Evolutionary conservation across 306 rosid species (phyloP), one percentile per base, ranked within the genome.

Genomic region (Vachellia collinsii): DNA sequence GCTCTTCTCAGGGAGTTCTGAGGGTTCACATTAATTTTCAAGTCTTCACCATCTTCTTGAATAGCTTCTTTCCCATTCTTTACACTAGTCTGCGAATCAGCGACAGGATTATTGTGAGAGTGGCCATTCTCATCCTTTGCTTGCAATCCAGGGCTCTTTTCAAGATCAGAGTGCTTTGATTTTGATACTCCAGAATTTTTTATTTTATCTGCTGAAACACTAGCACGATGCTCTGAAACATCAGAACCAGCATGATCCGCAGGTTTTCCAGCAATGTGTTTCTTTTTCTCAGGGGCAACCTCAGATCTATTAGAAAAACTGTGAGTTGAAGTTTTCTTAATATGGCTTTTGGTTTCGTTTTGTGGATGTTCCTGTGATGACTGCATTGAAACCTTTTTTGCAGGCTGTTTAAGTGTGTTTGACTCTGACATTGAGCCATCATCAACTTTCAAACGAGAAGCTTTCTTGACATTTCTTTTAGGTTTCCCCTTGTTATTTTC

Each of bases 1-100:
- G 90, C 88, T 81, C 87, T 85, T 86, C 87, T 79, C 69, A 79
- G 79, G 85, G 38, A 69, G 77, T 79, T 85, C 83, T 82, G 86
- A 29, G 64, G 25, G n/a, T 20, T 64, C 63, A 43, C 72, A 77
- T 54, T 66, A 47, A 81, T 42, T 72, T 80, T 86, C 75, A 63
- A 72, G 71, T 76, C 88, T 74, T 83, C 85, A 16, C 74, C 38
- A 42, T 65, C 70, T 80, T 74, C 83, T 29, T 50, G 62, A 76
- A 37, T 47, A 51, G 69, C 74, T 38, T 77, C 86, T 80, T 78
- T 72, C 46, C 64, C 85, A 69, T 81, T 81, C 77, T 67, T 34
- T 67, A 46, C 17, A 12, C 71, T 70, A 46, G 74, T 78, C 77
- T 81, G 66, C 59, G 38, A 74, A 50, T 75, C 61, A 65, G 82